Evolutionary conservation across 2,329 filamentous ascomycete species (phyloP), one percentile per base, ranked within the genome.

Genomic region (Aspergillus tubingensis): DNA sequence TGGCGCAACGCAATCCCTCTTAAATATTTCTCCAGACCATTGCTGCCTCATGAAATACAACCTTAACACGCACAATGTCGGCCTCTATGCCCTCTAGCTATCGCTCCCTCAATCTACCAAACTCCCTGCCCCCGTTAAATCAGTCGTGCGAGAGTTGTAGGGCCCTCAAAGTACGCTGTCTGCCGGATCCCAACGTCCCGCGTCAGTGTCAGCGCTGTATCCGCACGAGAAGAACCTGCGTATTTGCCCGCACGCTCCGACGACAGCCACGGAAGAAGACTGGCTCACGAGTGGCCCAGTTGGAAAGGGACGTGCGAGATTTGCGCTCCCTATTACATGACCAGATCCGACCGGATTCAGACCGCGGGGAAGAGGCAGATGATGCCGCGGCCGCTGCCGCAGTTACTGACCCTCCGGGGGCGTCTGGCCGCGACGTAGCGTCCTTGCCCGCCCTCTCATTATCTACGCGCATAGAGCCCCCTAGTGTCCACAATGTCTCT

Each of bases 81-180:
- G 39, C 52, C 17, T 7, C 52, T 44, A 13, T 25, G 47, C 25
- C 47, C 5, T 49, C 47, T n/a, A 27, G 23, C 21, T 17, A 49
- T 21, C 52, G 38, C 13, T n/a, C 51, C 6, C n/a, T 44, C 19
- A 23, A 44, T 30, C n/a, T 39, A 15, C 11, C 21, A 17, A 25
- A 8, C 32, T n/a, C 52, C 3, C 17, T 30, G 23, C 39, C 52
- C 4, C 52, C 52, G 10, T 15, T 54, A 8, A 54, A 54, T 17
- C 52, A 54, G 39, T 54, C 52, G n/a, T 54, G 52, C n/a, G 52
- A 54, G 38, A 54, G 19, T 54, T 54, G 52, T 54, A 41, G 52
- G 13, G 13, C 52, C 2, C 52, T 54, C 39, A 54, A 54, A 30
- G 52, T 54, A 25, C 52, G 52, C 39, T 54, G 52, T 30, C n/a